Evolutionary conservation across 177 flowering plant genomes (phyloP).

Genomic region (Vitis hybrid): DNA sequence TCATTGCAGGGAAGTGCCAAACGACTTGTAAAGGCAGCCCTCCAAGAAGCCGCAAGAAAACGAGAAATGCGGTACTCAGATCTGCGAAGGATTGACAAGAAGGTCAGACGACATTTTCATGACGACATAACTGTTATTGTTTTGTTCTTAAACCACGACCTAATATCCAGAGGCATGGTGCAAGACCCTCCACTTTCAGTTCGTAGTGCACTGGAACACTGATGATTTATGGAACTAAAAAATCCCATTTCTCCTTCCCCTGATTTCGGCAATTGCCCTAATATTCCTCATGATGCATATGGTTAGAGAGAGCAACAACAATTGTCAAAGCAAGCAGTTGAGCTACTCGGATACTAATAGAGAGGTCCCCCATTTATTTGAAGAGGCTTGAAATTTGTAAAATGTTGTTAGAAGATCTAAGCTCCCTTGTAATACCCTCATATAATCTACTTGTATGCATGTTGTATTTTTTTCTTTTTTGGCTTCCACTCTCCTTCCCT

Average conservation of each 20-base stretch:
- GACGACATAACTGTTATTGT: slow-evolving; percentile 71
- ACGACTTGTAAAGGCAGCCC: slow-evolving; percentile 48
- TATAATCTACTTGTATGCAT: neutral
- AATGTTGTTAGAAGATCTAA: neutral
- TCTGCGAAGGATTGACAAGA: slow-evolving; percentile 60
- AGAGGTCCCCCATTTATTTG: neutral
- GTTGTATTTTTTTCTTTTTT: neutral
- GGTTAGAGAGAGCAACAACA: neutral
- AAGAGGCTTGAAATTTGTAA: neutral
- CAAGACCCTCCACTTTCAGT: slow-evolving; percentile 46
- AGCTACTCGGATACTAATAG: neutral
- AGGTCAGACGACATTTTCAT: slow-evolving; percentile 70
- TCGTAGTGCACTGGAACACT: slow-evolving; percentile 58
- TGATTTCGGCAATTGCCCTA: neutral
- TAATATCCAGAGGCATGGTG: slow-evolving; percentile 37
- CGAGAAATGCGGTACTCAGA: slow-evolving; percentile 70
- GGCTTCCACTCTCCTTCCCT: neutral
- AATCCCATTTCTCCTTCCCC: neutral
- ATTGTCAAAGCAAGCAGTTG: neutral
- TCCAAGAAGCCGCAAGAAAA: slow-evolving; percentile 71
- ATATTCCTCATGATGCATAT: neutral
- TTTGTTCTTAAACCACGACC: slow-evolving; percentile 58
- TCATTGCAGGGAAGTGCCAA: slow-evolving; percentile 26
- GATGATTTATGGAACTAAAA: slow-evolving; percentile 5
- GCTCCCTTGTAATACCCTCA: neutral